Conservation (phyloP, 2,329 filamentous ascomycete species). For the Alternaria sp. region DNA sequence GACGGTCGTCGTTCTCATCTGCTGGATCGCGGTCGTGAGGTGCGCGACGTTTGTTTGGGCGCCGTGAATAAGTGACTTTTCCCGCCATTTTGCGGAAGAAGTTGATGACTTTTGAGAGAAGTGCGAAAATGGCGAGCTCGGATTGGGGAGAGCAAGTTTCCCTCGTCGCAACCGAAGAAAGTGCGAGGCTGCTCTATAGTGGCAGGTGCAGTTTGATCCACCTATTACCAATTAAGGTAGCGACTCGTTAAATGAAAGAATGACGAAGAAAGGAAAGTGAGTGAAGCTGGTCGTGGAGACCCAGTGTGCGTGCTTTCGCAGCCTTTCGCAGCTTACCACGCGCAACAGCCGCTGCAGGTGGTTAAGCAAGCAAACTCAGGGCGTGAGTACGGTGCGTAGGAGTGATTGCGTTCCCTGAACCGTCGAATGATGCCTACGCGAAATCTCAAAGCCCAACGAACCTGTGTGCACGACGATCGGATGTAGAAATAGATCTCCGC, state of each 20-base stretch:
- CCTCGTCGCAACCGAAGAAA: conserved; percentile 2
- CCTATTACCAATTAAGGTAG: neutral
- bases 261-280: neutral
- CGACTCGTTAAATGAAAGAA: neutral
- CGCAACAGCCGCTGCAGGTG: neutral
- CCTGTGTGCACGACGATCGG: neutral
- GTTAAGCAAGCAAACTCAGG: neutral
- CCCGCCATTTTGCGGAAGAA: conserved; percentile 19
- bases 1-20: conserved; percentile 12
- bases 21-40: conserved; percentile 10
- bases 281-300: neutral
- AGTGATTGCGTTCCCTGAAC: neutral
- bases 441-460: neutral
- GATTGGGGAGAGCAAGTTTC: neutral
- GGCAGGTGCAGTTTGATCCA: conserved; percentile 7
- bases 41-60: conserved; percentile 15
- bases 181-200: conserved; percentile 10
- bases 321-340: neutral
- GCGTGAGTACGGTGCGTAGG: neutral
- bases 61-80: conserved; percentile 26
- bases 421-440: conserved; percentile 1
- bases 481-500: conserved; percentile 9
- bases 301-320: neutral
- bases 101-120: conserved; percentile 10
- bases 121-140: conserved; percentile 12